Conservation (phyloP, 2,329 filamentous ascomycete genomes). For the Xylaria sp. region DNA sequence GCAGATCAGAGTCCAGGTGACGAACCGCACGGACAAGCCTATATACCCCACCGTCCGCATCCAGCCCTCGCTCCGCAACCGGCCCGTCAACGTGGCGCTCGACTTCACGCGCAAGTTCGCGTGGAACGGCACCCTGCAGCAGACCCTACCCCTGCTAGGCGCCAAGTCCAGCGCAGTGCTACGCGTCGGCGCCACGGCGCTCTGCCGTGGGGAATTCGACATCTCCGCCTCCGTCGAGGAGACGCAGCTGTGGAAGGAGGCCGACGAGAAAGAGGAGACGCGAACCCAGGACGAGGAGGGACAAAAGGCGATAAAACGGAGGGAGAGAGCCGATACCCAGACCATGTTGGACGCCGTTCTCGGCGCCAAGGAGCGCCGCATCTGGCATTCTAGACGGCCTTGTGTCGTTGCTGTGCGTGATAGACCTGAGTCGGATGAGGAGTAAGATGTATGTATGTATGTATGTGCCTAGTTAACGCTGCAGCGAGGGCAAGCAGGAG, state of each 20-base stretch:
- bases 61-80: constrained; percentile 78
- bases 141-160: constrained; percentile 70
- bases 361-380: constrained; percentile 68
- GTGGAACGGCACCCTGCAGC: constrained; percentile 87
- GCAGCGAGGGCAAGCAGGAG: constrained; percentile 1
- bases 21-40: constrained; percentile 74
- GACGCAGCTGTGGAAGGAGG: constrained; percentile 63
- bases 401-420: constrained; percentile 66
- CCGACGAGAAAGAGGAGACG: constrained; percentile 2
- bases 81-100: constrained; percentile 76
- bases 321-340: constrained; percentile 61
- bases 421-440: constrained; percentile 33
- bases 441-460: constrained; percentile 8
- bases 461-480: not conserved
- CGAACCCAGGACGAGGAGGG: constrained; percentile 7
- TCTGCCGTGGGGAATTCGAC: constrained; percentile 86
- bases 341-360: constrained; percentile 68
- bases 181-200: constrained; percentile 74
- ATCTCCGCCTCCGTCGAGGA: constrained; percentile 85
- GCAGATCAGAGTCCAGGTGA: constrained; percentile 75
- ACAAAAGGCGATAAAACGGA: constrained; percentile 40
- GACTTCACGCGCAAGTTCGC: constrained; percentile 84
- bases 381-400: constrained; percentile 71
- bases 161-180: constrained; percentile 69
- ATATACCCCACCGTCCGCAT: constrained; percentile 79